A percentile compares a stretch with the other conserved stretches of the same genome.
Evolutionary conservation across 192 early-diverging fungal genomes (phyloP).

Genomic region (Podila epigama): DNA sequence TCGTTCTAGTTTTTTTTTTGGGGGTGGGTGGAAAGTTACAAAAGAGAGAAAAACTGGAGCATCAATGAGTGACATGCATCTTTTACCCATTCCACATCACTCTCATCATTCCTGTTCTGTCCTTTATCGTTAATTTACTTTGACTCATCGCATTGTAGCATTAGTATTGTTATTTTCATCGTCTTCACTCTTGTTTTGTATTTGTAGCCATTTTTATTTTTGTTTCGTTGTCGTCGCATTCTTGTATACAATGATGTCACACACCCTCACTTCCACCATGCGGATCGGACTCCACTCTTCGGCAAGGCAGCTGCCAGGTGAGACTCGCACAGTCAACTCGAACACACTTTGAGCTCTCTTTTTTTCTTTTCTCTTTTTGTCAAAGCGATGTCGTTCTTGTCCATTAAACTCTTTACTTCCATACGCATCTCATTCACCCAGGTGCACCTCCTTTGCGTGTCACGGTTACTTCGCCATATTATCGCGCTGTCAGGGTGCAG

Average conservation of each 20-base stretch:
- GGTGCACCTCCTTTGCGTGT: slow-evolving; percentile 27
- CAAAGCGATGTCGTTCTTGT: background rate
- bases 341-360: background rate
- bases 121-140: no score
- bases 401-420: background rate
- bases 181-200: background rate
- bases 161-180: no score
- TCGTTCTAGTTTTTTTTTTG: no score
- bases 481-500: slow-evolving; percentile 39
- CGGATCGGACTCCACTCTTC: slow-evolving; percentile 29
- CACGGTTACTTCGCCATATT: slow-evolving; percentile 36
- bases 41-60: no score
- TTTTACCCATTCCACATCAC: background rate
- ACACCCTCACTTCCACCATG: slow-evolving; percentile 23
- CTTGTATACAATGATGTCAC: slow-evolving; percentile 18
- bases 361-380: background rate
- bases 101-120: background rate
- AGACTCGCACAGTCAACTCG: background rate
- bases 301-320: slow-evolving; percentile 23
- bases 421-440: no score
- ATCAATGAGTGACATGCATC: no score
- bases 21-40: no score
- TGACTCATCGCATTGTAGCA: no score
- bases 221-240: background rate
- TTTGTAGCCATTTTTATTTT: background rate